Evolutionary conservation across 495 filamentous ascomycete genomes (phyloP).

Genomic region (Trichoderma orchidacearum): DNA sequence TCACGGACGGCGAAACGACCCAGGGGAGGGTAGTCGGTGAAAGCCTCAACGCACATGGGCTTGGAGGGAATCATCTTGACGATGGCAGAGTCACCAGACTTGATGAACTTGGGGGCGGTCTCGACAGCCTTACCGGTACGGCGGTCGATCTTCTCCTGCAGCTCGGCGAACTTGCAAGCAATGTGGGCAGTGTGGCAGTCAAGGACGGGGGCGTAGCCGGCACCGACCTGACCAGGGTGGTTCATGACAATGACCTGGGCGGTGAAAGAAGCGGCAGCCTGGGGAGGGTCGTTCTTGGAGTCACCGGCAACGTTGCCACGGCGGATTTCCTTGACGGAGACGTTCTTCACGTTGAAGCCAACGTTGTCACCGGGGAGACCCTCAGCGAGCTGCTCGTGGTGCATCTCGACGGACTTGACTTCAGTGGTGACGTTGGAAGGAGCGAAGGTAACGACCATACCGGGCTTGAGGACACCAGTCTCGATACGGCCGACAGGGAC

Average conservation of each 20-base stretch:
- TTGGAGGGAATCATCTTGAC: conserved; percentile 99
- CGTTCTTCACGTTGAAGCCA: conserved; percentile 99
- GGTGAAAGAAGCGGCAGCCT: conserved; percentile 83
- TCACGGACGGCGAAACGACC: conserved; percentile 98
- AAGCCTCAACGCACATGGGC: conserved; percentile 99
- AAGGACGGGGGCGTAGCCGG: conserved; percentile 95
- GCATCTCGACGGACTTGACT: conserved; percentile 99
- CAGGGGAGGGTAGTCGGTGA: conserved; percentile 98
- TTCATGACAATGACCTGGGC: conserved; percentile 99
- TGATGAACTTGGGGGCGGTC: conserved; percentile 90
- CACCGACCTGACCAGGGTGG: conserved; percentile 98
- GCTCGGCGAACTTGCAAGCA: conserved; percentile 99
- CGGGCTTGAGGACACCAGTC: conserved; percentile 94
- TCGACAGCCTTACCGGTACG: conserved; percentile 98
- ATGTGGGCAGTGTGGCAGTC: conserved; percentile 99
- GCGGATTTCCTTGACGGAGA: conserved; percentile 99
- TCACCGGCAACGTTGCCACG: conserved; percentile 99
- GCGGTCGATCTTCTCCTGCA: conserved; percentile 99
- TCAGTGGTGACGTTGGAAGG: conserved; percentile 98
- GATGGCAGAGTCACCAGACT: conserved; percentile 99
- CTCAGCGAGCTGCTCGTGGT: conserved; percentile 97
- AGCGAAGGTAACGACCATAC: conserved; percentile 96
- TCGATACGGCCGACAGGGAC: conserved; percentile 99
- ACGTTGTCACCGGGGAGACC: conserved; percentile 99
- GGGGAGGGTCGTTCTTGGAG: conserved; percentile 98